Evolutionary conservation across 371 early-diverging fungal genomes (phyloP).

Genomic region (Mortierella sp.): DNA sequence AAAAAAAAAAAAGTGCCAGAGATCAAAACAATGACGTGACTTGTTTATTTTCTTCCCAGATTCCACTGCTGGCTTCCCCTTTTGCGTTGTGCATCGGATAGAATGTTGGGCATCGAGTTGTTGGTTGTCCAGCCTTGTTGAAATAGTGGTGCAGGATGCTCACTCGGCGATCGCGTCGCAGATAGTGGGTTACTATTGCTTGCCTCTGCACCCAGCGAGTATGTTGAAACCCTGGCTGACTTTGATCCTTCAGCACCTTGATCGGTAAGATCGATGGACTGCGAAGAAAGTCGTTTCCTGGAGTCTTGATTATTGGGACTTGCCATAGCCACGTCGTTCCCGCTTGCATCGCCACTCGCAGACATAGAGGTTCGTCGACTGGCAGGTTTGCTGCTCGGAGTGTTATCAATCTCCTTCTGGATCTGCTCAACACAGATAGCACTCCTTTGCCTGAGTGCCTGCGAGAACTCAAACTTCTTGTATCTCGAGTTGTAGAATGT

Average conservation of each 20-base stretch:
- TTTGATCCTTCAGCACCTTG: background rate
- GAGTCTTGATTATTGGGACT: background rate
- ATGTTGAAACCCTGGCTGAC: conserved; percentile 8
- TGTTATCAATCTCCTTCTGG: conserved; percentile 20
- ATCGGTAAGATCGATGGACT: conserved; percentile 8
- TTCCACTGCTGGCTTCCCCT: conserved; percentile 34
- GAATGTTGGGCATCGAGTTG: conserved; percentile 41
- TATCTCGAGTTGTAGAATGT: conserved; percentile 52
- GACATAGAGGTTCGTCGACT: conserved; percentile 22
- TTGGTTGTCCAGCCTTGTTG: conserved; percentile 19
- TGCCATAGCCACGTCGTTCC: background rate
- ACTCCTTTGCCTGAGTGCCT: conserved; percentile 46
- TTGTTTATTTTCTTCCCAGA: background rate
- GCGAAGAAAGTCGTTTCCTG: conserved; percentile 19
- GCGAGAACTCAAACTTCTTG: conserved; percentile 56
- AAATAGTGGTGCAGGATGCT: background rate
- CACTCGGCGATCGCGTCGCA: conserved; percentile 4
- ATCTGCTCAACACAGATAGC: conserved; percentile 51
- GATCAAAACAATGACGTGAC: conserved; percentile 6
- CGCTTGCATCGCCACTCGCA: background rate
- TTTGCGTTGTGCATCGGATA: conserved; percentile 38
- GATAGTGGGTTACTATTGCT: background rate
- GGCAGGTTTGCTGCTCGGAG: background rate
- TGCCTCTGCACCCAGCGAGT: background rate
- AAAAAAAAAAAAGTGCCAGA: conserved; percentile 21